Evolutionary conservation across 352 stramenopile species (phyloP).

Genomic region (Pythium sp.): DNA sequence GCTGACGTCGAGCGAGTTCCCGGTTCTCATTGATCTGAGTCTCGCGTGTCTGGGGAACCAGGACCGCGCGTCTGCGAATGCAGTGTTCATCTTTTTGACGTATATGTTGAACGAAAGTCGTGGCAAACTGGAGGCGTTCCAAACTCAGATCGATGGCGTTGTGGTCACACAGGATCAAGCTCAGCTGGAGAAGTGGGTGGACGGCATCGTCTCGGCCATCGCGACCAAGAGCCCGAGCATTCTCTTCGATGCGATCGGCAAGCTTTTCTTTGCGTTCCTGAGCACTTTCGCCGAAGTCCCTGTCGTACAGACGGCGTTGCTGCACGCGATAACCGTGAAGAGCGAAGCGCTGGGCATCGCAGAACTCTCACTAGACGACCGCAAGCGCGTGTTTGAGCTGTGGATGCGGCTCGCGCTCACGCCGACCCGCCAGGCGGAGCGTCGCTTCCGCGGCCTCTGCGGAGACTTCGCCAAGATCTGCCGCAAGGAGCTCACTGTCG

Average conservation of each 20-base stretch:
- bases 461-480: slow-evolving; percentile 75
- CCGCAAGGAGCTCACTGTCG: slow-evolving; percentile 57
- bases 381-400: slow-evolving; percentile 50
- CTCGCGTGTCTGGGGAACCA: slow-evolving; percentile 62
- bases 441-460: slow-evolving; percentile 58
- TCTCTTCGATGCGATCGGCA: slow-evolving; percentile 51
- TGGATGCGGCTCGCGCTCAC: slow-evolving; percentile 56
- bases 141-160: slow-evolving; percentile 38
- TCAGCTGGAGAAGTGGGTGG: slow-evolving; percentile 50
- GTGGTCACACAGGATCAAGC: slow-evolving; percentile 31
- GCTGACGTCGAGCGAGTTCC: slow-evolving; percentile 51
- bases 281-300: slow-evolving; percentile 40
- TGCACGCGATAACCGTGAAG: slow-evolving; percentile 29
- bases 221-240: slow-evolving; percentile 50
- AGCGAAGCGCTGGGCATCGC: slow-evolving; percentile 37
- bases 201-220: slow-evolving; percentile 46
- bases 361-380: slow-evolving; percentile 37
- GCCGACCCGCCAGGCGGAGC: slow-evolving; percentile 49
- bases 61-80: slow-evolving; percentile 62
- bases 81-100: slow-evolving; percentile 63
- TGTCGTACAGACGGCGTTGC: slow-evolving; percentile 26
- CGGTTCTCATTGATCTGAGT: slow-evolving; percentile 55
- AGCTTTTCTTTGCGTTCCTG: slow-evolving; percentile 53
- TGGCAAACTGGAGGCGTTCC: slow-evolving; percentile 40
- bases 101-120: slow-evolving; percentile 59